Conservation (phyloP, 1,284 basidiomycete genomes). For the Ceratobasidium papillatum region DNA sequence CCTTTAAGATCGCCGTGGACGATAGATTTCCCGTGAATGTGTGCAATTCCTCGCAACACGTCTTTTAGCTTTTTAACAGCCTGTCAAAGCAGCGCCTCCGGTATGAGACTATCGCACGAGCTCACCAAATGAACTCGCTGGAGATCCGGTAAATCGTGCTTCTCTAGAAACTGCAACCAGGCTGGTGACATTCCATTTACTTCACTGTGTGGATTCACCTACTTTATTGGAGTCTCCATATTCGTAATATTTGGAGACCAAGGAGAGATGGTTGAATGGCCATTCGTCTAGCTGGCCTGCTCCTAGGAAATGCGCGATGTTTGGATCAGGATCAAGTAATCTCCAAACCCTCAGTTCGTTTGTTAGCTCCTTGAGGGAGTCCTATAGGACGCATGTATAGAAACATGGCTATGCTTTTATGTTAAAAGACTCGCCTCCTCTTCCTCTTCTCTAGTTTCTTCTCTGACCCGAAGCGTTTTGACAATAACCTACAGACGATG, state of each 20-base stretch:
- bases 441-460: neutral
- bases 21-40: conserved; percentile 14
- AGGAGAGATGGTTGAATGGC: conserved; percentile 1
- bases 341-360: conserved; percentile 14
- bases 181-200: neutral
- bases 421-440: neutral
- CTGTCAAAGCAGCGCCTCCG: neutral
- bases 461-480: neutral
- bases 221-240: neutral
- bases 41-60: neutral
- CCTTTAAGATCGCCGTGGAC: conserved; percentile 32
- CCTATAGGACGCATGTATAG: neutral
- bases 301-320: neutral
- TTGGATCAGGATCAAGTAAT: neutral
- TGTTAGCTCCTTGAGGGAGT: neutral
- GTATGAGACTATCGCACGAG: neutral
- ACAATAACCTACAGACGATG: neutral
- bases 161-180: neutral
- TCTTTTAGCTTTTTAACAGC: neutral
- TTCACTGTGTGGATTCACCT: neutral
- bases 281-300: conserved; percentile 3
- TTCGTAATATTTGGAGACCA: neutral
- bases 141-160: neutral
- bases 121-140: conserved; percentile 3
- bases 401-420: too few species aligned